phyloP scores from a whole-genome alignment of 2,329 filamentous ascomycete genomes.

The Kalmusia sp. region DNA sequence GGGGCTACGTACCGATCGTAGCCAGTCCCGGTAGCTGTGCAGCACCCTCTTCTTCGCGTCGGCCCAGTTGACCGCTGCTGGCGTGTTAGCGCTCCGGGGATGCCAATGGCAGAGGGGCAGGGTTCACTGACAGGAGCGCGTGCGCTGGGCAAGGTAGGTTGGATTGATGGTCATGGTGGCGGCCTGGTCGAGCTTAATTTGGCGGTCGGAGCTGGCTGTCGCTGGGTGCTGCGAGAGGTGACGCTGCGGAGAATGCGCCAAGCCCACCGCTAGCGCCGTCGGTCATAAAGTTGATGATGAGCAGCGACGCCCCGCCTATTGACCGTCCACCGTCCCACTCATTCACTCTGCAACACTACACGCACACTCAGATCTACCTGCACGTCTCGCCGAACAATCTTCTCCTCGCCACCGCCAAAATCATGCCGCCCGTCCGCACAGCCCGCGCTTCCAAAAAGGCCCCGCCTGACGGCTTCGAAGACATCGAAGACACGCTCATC shows the following conservation, averaged over 20 bases:
- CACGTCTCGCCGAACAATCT: background rate
- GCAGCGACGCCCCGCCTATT: background rate
- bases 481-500: slow-evolving; percentile 85
- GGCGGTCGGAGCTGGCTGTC: slow-evolving; percentile 23
- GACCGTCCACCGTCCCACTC: background rate
- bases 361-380: too few relatives aligned
- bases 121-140: slow-evolving; percentile 56
- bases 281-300: slow-evolving; percentile 9
- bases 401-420: background rate
- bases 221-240: slow-evolving; percentile 21
- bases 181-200: slow-evolving; percentile 34
- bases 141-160: slow-evolving; percentile 78
- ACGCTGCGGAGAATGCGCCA: slow-evolving; percentile 41
- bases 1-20: slow-evolving; percentile 80
- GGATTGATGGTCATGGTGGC: slow-evolving; percentile 81
- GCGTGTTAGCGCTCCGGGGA: slow-evolving; percentile 23
- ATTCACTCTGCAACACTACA: slow-evolving; percentile 4
- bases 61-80: slow-evolving; percentile 80
- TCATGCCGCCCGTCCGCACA: slow-evolving; percentile 80
- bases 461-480: slow-evolving; percentile 84
- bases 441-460: slow-evolving; percentile 76
- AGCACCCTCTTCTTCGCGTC: slow-evolving; percentile 90
- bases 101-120: slow-evolving; percentile 20
- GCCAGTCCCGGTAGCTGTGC: slow-evolving; percentile 91
- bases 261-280: slow-evolving; percentile 34